Base-by-base conservation (phyloP, 495 filamentous ascomycete genomes). In the Trichocladium antarcticum region DNA sequence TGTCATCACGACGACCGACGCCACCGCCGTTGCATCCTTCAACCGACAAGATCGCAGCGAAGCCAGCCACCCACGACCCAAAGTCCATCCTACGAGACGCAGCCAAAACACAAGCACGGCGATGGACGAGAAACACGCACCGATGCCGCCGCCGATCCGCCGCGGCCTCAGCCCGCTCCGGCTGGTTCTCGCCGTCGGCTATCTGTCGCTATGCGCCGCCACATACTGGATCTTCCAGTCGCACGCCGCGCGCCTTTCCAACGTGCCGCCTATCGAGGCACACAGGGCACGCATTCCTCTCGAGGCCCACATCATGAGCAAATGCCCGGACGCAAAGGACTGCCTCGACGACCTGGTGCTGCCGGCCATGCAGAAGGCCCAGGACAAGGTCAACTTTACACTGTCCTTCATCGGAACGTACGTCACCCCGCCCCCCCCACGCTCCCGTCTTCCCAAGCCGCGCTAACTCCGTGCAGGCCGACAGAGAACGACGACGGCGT, bases 231-330 rank as follows among this genome's bases (percentile, higher is more conserved):
- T 37, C 16, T 54, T 54, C 42, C 19, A 28, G 22, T 21, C 34
- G n/a, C 28, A 11, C 21, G 6, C 20, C 6, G 17, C 28, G 4
- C 35, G 20, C n/a, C 35, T 12, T 2, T 8, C 11, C 8, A n/a
- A 12, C 17, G 21, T 10, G 14, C 15, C 15, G 5, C 27, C 19
- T 4, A 39, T 10, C 15, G 34, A 34, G 11, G n/a, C 21, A 6
- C 1, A 8, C 19, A 37, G 16, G 1, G 44, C 50, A 27, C 50
- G 62, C 42, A 81, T 95, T 10, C 82, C 88, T 3, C 70, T 98
- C 8, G 92, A 98, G 60, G 84, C 85, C 47, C 87, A 93, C 59
- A 84, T 95, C 51, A 95, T 95, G 83, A 85, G 82, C 66, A 95
- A 97, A 70, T 98, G 92, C 57, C 92, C 92, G 1, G 87, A 93